Evolutionary conservation across 202 grass and related monocot species (phyloP).

Genomic region (Bolboschoenoplectus hybrid): DNA sequence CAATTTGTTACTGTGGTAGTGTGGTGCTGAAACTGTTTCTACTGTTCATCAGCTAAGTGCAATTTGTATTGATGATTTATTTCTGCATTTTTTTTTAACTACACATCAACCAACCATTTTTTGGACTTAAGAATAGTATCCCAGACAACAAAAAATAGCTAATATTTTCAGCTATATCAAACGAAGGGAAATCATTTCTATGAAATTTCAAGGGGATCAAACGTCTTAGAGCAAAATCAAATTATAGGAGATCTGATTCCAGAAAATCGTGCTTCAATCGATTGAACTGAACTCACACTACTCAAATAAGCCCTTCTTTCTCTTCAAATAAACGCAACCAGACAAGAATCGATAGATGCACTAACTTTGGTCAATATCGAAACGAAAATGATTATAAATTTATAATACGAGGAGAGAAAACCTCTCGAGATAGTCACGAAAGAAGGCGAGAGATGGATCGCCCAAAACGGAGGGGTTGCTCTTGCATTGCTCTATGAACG

Average conservation of each 20-base stretch:
- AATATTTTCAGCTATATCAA: background rate
- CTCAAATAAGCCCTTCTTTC: background rate
- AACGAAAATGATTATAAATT: background rate
- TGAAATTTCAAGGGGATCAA: background rate
- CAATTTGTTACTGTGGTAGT: background rate
- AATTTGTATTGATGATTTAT: background rate
- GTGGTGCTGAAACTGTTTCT: background rate
- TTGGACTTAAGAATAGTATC: background rate
- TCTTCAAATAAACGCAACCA: background rate
- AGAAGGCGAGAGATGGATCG: conserved; percentile 81
- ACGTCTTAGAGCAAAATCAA: background rate
- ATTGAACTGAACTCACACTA: background rate
- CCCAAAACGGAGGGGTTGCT: conserved; percentile 57
- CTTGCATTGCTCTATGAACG: conserved; percentile 74
- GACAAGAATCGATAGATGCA: background rate
- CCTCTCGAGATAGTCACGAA: conserved; percentile 78
- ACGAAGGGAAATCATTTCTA: background rate
- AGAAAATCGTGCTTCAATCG: background rate
- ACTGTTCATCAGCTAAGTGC: background rate
- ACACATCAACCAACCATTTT: background rate
- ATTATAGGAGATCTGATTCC: background rate
- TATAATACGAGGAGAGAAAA: conserved; percentile 7
- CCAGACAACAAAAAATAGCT: background rate
- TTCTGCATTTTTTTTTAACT: background rate
- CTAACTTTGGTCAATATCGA: background rate